phyloP scores from a whole-genome alignment of 2,329 filamentous ascomycete species.

The Cucurbitaria berberidis region DNA sequence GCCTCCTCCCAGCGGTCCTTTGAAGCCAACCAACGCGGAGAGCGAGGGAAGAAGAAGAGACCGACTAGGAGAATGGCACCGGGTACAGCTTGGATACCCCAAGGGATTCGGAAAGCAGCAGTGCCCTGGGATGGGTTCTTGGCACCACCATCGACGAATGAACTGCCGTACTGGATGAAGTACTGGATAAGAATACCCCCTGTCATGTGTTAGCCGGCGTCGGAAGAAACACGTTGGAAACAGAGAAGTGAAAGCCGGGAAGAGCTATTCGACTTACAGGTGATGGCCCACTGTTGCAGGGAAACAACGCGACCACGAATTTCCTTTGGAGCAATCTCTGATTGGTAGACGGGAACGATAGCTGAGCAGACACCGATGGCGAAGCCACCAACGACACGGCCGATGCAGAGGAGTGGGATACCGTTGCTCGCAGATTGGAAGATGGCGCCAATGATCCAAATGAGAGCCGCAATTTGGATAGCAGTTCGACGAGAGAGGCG shows the following conservation, averaged over 20 bases:
- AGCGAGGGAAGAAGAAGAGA: slow-evolving; percentile 54
- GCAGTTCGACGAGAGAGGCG: slow-evolving; percentile 52
- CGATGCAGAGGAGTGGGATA: slow-evolving; percentile 52
- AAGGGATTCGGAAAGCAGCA: slow-evolving; percentile 50
- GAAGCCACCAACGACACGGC: slow-evolving; percentile 79
- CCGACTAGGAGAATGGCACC: slow-evolving; percentile 48
- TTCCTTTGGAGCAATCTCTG: slow-evolving; percentile 69
- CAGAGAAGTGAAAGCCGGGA: slow-evolving; percentile 6
- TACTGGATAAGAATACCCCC: slow-evolving; percentile 69
- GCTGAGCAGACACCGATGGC: slow-evolving; percentile 89
- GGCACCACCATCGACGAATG: slow-evolving; percentile 58
- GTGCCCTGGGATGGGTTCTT: slow-evolving; percentile 52
- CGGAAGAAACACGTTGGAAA: background rate
- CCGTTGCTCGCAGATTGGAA: slow-evolving; percentile 49
- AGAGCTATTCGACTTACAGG: slow-evolving; percentile 56
- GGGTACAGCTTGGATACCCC: slow-evolving; percentile 53
- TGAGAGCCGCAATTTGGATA: slow-evolving; percentile 52
- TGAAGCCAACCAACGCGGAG: slow-evolving; percentile 72
- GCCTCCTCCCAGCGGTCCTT: slow-evolving; percentile 72
- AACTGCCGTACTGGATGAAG: slow-evolving; percentile 70
- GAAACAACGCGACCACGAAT: slow-evolving; percentile 65
- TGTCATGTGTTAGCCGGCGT: slow-evolving; percentile 16
- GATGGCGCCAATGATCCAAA: slow-evolving; percentile 56
- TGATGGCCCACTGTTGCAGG: slow-evolving; percentile 74
- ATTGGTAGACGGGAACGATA: slow-evolving; percentile 92